phyloP scores from a whole-genome alignment of 1,139 yeast species.

The Saccharomyces uvarum region DNA sequence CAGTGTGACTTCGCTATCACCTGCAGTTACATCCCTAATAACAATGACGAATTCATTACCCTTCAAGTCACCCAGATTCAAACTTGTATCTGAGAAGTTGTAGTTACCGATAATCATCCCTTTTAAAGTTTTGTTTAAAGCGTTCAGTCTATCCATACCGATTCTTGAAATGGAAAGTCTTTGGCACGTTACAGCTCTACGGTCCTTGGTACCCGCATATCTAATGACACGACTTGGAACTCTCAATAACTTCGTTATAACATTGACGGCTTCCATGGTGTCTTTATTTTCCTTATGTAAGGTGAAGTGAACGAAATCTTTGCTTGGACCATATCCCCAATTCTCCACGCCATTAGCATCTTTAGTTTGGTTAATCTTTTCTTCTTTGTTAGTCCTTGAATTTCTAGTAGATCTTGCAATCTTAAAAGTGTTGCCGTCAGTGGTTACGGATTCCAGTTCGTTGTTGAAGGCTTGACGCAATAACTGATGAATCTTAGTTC shows the following conservation, averaged over 20 bases:
- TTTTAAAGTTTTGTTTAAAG: conserved; percentile 64
- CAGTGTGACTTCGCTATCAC: conserved; percentile 21
- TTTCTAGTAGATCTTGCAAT: conserved; percentile 44
- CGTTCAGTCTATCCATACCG: conserved; percentile 69
- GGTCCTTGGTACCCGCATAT: conserved; percentile 93
- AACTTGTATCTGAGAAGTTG: conserved; percentile 51
- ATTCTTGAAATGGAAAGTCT: conserved; percentile 63
- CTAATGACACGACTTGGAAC: conserved; percentile 61
- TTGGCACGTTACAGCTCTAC: conserved; percentile 94
- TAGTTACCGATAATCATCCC: conserved; percentile 76
- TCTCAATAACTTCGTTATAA: conserved; percentile 64
- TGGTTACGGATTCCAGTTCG: conserved; percentile 71
- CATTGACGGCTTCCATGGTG: conserved; percentile 87
- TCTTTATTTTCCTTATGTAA: conserved; percentile 92
- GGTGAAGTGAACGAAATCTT: conserved; percentile 66
- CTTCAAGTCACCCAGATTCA: conserved; percentile 70
- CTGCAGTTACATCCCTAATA: conserved; percentile 54
- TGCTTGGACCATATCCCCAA: conserved; percentile 57
- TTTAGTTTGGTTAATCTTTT: conserved; percentile 38
- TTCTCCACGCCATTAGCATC: conserved; percentile 42
- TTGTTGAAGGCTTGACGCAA: conserved; percentile 68
- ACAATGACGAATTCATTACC: conserved; percentile 89
- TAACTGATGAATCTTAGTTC: conserved; percentile 73
- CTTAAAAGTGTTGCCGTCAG: conserved; percentile 56
- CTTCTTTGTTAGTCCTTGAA: conserved; percentile 35